Percentiles rank a stretch among this genome's conserved stretches.
These are phyloP conservation scores for Rhodotorula sp. DNA, from an alignment of 1,284 basidiomycete genomes.

Conservation along the genomic window DNA sequence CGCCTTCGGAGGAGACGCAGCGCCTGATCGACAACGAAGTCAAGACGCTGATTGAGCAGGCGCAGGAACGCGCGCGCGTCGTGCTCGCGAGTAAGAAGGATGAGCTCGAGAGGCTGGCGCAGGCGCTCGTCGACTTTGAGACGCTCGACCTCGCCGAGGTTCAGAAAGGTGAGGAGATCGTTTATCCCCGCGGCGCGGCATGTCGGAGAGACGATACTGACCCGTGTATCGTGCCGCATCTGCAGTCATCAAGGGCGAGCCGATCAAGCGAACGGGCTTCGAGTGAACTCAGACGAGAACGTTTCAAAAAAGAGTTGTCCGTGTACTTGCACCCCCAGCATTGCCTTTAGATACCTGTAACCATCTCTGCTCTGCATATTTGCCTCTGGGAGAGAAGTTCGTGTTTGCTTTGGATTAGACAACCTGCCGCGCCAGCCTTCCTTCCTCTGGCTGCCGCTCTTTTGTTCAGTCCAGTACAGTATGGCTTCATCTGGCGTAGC, in stretches of 20 bases:
- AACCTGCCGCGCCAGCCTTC: not conserved
- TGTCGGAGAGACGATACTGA: too few species aligned
- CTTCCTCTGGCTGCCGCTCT: too few species aligned
- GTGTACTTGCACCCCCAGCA: not conserved
- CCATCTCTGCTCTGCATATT: not conserved
- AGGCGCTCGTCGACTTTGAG: constrained; percentile 87
- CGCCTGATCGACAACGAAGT: constrained; percentile 46
- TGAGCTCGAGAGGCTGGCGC: constrained; percentile 83
- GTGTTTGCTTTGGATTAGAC: not conserved
- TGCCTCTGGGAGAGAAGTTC: not conserved
- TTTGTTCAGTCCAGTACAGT: not conserved
- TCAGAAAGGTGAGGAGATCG: constrained; percentile 57
- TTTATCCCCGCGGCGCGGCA: not conserved
- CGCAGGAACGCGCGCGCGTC: constrained; percentile 66
- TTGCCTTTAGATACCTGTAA: not conserved
- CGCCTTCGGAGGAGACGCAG: constrained; percentile 41
- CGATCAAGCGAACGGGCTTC: constrained; percentile 25
- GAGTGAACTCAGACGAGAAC: not conserved
- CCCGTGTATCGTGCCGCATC: not conserved
- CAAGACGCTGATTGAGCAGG: constrained; percentile 64
- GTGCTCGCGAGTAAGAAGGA: constrained; percentile 70
- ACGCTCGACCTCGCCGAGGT: constrained; percentile 87
- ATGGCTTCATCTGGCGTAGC: constrained; percentile 23
- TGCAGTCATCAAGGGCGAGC: constrained; percentile 42
- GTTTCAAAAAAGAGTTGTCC: not conserved